Conservation (phyloP, 768 basidiomycete genomes). For the Lenzites betulinus region DNA sequence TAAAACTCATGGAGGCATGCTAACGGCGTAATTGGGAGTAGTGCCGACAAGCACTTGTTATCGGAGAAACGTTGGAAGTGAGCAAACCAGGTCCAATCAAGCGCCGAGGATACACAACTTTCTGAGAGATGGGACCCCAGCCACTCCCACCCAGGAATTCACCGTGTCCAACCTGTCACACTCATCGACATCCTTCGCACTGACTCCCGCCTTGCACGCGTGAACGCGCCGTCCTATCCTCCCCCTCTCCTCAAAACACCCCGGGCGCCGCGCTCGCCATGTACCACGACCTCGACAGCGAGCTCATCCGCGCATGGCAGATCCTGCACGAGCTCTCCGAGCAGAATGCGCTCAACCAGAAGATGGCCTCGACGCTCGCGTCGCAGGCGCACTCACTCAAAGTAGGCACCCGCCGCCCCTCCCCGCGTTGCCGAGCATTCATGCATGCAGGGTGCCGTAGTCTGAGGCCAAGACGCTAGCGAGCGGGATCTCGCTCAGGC, state of each 20-base stretch:
- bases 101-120: not conserved
- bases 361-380: slow-evolving; percentile 67
- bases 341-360: slow-evolving; percentile 81
- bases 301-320: slow-evolving; percentile 75
- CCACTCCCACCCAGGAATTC: not conserved
- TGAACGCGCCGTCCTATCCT: not conserved
- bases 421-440: slow-evolving; percentile 12
- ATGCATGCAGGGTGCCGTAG: slow-evolving; percentile 40
- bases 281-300: slow-evolving; percentile 58
- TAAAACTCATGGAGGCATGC: too few species aligned
- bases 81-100: too few species aligned
- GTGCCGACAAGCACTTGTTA: too few species aligned
- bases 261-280: slow-evolving; percentile 9
- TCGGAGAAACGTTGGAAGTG: too few species aligned
- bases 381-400: slow-evolving; percentile 72
- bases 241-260: not conserved
- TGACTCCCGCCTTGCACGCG: not conserved
- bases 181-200: not conserved
- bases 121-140: not conserved
- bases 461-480: slow-evolving; percentile 72
- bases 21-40: too few species aligned
- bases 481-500: slow-evolving; percentile 75
- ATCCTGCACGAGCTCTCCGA: slow-evolving; percentile 81
- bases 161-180: not conserved
- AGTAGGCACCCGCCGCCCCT: slow-evolving; percentile 43